Conservation (phyloP, 345 rosid genomes). For the Salix purpurea region DNA sequence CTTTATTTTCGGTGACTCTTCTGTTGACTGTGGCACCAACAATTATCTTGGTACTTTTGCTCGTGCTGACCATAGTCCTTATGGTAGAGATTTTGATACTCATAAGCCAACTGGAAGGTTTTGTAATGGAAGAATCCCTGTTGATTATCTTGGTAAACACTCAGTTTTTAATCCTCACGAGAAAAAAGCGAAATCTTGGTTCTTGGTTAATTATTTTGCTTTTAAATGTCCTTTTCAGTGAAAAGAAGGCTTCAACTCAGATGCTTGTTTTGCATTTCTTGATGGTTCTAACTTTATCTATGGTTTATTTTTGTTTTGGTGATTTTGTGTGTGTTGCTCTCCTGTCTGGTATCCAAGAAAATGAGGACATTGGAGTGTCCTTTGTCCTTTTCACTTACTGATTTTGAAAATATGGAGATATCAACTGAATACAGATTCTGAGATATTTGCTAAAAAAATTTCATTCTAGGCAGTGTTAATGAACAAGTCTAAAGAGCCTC, state of each 20-base stretch:
- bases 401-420: neutral
- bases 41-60: conserved; percentile 90
- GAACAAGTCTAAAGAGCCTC: neutral
- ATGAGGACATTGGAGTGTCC: neutral
- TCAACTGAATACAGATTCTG: neutral
- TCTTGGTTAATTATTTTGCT: neutral
- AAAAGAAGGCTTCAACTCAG: too few species aligned
- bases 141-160: conserved; percentile 68
- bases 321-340: neutral
- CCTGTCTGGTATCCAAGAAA: conserved; percentile 7
- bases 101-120: conserved; percentile 83
- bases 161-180: neutral
- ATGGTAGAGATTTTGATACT: conserved; percentile 89
- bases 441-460: neutral
- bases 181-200: neutral
- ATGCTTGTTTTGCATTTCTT: neutral
- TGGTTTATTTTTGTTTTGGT: neutral
- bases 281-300: neutral
- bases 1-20: conserved; percentile 80
- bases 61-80: conserved; percentile 82
- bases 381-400: neutral
- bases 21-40: conserved; percentile 80
- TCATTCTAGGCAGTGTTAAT: neutral
- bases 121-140: conserved; percentile 88
- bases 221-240: neutral